phyloP scores from a whole-genome alignment of 2,329 filamentous ascomycete genomes.

The Trichoderma breve region DNA sequence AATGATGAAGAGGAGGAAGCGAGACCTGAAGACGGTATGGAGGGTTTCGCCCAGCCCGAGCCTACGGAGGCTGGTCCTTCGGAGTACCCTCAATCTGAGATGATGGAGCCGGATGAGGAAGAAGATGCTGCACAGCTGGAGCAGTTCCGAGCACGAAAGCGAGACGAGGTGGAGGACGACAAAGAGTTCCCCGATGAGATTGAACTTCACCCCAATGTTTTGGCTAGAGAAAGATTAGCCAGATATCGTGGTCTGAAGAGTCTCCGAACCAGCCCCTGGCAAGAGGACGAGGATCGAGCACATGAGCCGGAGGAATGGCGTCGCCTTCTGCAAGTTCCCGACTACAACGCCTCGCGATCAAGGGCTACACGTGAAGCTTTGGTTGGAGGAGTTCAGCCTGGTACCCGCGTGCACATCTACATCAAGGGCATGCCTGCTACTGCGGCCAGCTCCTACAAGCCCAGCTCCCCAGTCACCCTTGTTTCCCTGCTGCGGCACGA shows the following conservation, averaged over 20 bases:
- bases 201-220: slow-evolving; percentile 82
- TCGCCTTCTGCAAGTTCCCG: slow-evolving; percentile 78
- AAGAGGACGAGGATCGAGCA: slow-evolving; percentile 79
- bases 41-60: slow-evolving; percentile 63
- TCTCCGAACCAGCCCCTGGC: slow-evolving; percentile 82
- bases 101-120: slow-evolving; percentile 86
- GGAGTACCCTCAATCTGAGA: slow-evolving; percentile 91
- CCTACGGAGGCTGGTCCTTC: slow-evolving; percentile 78
- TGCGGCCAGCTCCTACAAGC: slow-evolving; percentile 46
- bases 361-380: slow-evolving; percentile 76
- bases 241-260: slow-evolving; percentile 92
- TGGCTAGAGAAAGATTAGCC: slow-evolving; percentile 79
- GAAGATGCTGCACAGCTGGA: slow-evolving; percentile 73
- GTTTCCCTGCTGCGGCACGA: slow-evolving; percentile 92
- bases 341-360: slow-evolving; percentile 83
- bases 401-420: slow-evolving; percentile 79
- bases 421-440: slow-evolving; percentile 53
- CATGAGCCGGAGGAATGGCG: slow-evolving; percentile 90
- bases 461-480: slow-evolving; percentile 61
- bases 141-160: slow-evolving; percentile 74
- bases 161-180: slow-evolving; percentile 82
- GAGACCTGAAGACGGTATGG: slow-evolving; percentile 79
- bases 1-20: slow-evolving; percentile 46
- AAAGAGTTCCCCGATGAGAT: slow-evolving; percentile 97
- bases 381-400: slow-evolving; percentile 80